Evolutionary conservation across 2,329 filamentous ascomycete genomes (phyloP), one percentile per base, ranked within the genome.

Genomic region (Westerdykella ornata): DNA sequence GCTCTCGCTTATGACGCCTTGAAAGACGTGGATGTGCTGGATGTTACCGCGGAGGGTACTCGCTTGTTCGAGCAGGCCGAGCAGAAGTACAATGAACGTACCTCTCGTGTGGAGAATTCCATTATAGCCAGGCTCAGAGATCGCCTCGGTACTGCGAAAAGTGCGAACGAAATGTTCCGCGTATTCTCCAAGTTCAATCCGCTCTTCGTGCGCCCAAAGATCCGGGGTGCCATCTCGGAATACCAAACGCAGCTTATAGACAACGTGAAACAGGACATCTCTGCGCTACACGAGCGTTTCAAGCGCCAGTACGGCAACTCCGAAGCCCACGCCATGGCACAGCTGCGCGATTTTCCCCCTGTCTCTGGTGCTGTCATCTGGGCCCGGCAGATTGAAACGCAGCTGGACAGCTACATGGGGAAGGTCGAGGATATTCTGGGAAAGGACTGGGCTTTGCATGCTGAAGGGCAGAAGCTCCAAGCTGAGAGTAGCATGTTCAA

Each of bases 141-240:
- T 67, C 85, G 92, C 44, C 76, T 98, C 42, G 92, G 89, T 12
- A 95, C 88, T 5, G 90, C 92, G 11, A 96, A 94, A 74, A 95
- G 88, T 47, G 92, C 92, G 31, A 97, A 94, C 62, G 94, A 98
- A 68, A 99, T 98, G 92, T 99, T 99, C 67, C 85, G 94, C 41
- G 92, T 99, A 47, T 98, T 98, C 66, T 97, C 92, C 39, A 97
- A 97, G 64, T 99, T 99, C 77, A 99, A 99, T 63, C 92, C 92
- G 2, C 81, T 99, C 20, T 94, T 99, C 55, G 90, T 99, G 42
- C 82, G 92, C 45, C 92, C 92, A n/a, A 98, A 98, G 75, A 97
- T 99, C 69, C 84, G 92, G 51, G 89, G 94, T 52, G 94, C 92
- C 41, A 98, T 98, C 59, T 86, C 88, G 33, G 90, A 98, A 69